phyloP scores from a whole-genome alignment of 306 rosid genomes.

The Castanospermum australe region DNA sequence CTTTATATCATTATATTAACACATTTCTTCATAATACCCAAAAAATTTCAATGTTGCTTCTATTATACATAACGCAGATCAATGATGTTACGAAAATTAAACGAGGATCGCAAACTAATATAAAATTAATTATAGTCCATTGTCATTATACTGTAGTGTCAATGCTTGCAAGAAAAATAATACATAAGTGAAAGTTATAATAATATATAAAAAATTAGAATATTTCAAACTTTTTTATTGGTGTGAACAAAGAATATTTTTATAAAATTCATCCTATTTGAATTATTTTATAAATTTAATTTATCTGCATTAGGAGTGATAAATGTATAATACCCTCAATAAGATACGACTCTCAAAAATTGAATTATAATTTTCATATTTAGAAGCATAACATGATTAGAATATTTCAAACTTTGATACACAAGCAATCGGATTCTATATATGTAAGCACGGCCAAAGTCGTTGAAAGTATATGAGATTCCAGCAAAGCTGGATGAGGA shows the following conservation, averaged over 20 bases:
- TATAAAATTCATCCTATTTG: no score
- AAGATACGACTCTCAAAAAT: no score
- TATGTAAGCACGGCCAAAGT: neutral
- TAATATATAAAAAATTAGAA: neutral
- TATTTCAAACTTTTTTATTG: no score
- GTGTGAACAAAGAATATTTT: no score
- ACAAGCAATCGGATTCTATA: neutral
- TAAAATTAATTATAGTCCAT: neutral
- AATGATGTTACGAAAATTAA: neutral
- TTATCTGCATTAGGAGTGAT: no score
- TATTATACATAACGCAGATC: neutral
- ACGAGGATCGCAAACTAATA: neutral
- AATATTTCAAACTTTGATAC: neutral
- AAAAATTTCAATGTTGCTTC: neutral
- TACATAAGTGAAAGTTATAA: neutral
- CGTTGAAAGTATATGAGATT: neutral
- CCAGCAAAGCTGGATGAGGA: neutral
- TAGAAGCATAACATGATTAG: no score
- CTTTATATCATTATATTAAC: neutral
- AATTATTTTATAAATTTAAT: no score
- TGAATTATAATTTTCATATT: no score
- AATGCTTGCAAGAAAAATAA: slow-evolving; percentile 22
- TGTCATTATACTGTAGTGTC: neutral
- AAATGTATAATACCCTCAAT: no score
- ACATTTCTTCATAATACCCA: no score